Conservation (phyloP, 352 stramenopile genomes). For the Elongisporangium anandrum region DNA sequence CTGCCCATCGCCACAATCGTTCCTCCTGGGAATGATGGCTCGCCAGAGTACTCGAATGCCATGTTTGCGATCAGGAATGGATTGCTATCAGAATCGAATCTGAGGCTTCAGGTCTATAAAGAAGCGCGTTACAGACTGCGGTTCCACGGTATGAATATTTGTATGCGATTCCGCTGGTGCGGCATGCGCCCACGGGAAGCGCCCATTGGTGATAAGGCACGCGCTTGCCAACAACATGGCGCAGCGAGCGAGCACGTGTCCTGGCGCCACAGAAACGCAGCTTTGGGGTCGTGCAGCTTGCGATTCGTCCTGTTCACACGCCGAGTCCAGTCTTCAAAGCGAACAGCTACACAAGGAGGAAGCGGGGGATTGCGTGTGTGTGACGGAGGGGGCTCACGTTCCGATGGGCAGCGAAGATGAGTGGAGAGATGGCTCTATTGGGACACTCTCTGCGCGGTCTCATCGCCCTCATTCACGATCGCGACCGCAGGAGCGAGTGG, state of each 20-base stretch:
- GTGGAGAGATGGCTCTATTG: background rate
- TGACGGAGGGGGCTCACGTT: too few relatives aligned
- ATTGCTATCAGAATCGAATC: background rate
- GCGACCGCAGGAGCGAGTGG: background rate
- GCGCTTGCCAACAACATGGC: background rate
- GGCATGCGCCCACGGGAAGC: too few relatives aligned
- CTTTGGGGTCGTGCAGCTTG: background rate
- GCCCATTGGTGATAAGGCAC: background rate
- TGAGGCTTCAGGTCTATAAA: background rate
- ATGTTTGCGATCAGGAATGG: background rate
- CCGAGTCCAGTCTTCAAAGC: background rate
- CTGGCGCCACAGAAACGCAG: background rate
- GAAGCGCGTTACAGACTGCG: background rate
- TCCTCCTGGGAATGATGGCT: background rate
- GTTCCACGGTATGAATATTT: background rate
- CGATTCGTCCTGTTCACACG: background rate
- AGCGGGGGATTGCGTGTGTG: background rate
- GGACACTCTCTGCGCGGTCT: background rate
- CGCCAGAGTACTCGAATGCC: background rate
- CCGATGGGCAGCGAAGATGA: background rate
- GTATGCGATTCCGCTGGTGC: background rate
- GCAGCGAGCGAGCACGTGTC: background rate
- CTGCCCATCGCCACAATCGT: background rate
- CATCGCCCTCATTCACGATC: background rate
- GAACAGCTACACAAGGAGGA: background rate